Conservation (phyloP, 768 basidiomycete species). For the Trametes maxima region DNA sequence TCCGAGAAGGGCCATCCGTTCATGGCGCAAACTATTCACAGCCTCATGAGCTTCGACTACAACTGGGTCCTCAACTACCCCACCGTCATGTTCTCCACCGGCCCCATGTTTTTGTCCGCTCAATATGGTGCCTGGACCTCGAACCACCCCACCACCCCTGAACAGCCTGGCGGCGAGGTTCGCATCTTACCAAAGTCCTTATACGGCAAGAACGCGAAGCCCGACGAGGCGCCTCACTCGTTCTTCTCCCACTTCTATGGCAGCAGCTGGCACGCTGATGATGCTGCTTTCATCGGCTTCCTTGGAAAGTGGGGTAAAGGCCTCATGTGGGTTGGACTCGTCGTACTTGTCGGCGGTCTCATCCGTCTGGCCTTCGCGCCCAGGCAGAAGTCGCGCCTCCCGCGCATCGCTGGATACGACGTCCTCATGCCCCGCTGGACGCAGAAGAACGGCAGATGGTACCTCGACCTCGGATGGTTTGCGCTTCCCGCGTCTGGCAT, state of each 20-base stretch:
- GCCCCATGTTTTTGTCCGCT: conserved; percentile 97
- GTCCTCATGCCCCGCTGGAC: conserved; percentile 77
- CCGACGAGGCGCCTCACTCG: conserved; percentile 80
- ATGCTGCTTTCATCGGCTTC: conserved; percentile 97
- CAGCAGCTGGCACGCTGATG: conserved; percentile 97
- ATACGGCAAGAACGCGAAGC: conserved; percentile 95
- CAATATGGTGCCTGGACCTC: conserved; percentile 89
- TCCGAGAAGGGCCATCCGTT: conserved; percentile 84
- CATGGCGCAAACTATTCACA: conserved; percentile 91
- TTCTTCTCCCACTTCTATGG: conserved; percentile 99
- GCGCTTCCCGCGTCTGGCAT: conserved; percentile 45
- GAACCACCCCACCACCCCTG: conserved; percentile 57
- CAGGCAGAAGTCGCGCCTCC: conserved; percentile 56
- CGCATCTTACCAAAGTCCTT: conserved; percentile 93
- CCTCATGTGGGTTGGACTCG: conserved; percentile 83
- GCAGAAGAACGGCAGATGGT: conserved; percentile 71
- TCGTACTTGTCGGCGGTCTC: conserved; percentile 70
- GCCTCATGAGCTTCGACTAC: conserved; percentile 89
- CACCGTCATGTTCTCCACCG: conserved; percentile 99
- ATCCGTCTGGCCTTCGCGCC: conserved; percentile 54
- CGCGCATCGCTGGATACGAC: conserved; percentile 73
- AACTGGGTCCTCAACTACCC: conserved; percentile 96
- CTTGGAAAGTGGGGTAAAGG: conserved; percentile 85
- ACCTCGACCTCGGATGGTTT: conserved; percentile 68
- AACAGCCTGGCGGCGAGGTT: conserved; percentile 64